Evolutionary conservation across 1,284 basidiomycete species (phyloP).

Genomic region (Ceratobasidium sp.): DNA sequence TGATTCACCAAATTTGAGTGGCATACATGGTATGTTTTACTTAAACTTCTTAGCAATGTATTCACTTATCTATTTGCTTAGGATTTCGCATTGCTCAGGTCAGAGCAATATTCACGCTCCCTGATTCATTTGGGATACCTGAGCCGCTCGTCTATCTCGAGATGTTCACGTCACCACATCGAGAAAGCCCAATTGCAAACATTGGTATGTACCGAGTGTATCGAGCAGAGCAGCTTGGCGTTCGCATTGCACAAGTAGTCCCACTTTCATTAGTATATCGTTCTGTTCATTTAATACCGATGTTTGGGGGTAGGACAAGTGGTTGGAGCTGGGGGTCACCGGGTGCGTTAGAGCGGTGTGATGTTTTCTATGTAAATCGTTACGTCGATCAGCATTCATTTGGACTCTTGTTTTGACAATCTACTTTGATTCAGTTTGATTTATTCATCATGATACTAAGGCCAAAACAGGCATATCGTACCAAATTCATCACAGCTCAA

Average conservation of each 20-base stretch:
- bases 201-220: neutral
- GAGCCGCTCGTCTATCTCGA: conserved; percentile 3
- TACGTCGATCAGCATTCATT: no score
- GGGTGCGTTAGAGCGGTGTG: neutral
- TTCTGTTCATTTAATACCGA: neutral
- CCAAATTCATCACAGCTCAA: no score
- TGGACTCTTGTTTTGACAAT: no score
- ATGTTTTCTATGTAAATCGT: neutral
- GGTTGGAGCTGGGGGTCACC: neutral
- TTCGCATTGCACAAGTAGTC: neutral
- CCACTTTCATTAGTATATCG: neutral
- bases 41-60: no score
- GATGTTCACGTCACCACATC: neutral
- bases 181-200: neutral
- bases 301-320: neutral
- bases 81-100: conserved; percentile 20
- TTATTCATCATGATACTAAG: no score
- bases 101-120: conserved; percentile 30
- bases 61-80: neutral
- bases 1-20: neutral
- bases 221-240: neutral
- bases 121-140: neutral
- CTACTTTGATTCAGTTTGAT: no score
- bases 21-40: neutral
- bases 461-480: no score